phyloP scores from a whole-genome alignment of 768 basidiomycete species.

The Termitomyces sp. region DNA sequence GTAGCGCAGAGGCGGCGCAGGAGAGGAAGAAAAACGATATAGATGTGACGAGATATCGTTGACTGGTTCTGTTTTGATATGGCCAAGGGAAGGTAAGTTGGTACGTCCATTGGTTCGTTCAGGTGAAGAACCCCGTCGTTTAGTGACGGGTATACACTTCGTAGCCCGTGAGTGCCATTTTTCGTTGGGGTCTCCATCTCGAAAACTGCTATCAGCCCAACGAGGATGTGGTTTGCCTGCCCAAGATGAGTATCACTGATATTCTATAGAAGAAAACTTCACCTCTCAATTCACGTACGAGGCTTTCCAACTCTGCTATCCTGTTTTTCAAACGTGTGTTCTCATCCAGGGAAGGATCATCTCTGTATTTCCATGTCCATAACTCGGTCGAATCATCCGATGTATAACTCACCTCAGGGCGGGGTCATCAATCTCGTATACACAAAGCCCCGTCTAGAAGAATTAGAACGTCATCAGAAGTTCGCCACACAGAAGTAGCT shows the following conservation, averaged over 20 bases:
- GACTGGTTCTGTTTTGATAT: slow-evolving; percentile 64
- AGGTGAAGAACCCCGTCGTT: slow-evolving; percentile 32
- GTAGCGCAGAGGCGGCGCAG: slow-evolving; percentile 49
- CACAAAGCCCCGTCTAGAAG: slow-evolving; percentile 82
- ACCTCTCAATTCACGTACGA: slow-evolving; percentile 87
- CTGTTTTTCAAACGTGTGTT: slow-evolving; percentile 78
- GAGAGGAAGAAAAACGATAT: slow-evolving; percentile 68
- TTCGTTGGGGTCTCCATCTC: slow-evolving; percentile 76
- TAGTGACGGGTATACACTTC: slow-evolving; percentile 49
- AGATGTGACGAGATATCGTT: slow-evolving; percentile 47
- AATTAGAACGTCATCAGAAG: neutral
- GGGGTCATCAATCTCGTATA: slow-evolving; percentile 92
- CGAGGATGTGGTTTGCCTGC: slow-evolving; percentile 83
- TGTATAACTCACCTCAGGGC: slow-evolving; percentile 52
- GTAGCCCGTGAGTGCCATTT: slow-evolving; percentile 84
- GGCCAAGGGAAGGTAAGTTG: slow-evolving; percentile 44
- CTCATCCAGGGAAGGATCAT: slow-evolving; percentile 86
- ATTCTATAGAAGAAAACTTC: slow-evolving; percentile 12
- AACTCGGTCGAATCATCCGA: neutral
- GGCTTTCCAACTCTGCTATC: slow-evolving; percentile 89
- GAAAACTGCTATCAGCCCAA: slow-evolving; percentile 77
- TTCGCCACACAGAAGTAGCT: slow-evolving; percentile 4
- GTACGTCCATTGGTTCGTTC: slow-evolving; percentile 32
- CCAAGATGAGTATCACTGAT: slow-evolving; percentile 1
- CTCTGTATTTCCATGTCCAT: slow-evolving; percentile 35